Base-by-base conservation (phyloP, 2,329 filamentous ascomycete species). In the Monosporascus sp. region DNA sequence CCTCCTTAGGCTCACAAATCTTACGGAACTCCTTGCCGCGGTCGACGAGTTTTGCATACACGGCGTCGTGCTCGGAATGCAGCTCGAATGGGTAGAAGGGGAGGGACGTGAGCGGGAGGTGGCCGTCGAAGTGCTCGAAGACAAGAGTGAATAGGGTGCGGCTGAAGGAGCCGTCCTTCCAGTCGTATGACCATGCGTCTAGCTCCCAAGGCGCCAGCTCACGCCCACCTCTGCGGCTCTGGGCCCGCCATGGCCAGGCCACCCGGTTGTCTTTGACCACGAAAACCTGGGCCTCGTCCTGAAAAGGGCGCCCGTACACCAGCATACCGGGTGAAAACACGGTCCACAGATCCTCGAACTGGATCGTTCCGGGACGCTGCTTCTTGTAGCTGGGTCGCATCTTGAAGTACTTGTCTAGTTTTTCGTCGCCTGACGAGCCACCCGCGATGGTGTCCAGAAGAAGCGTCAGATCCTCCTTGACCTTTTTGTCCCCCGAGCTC, bases 341-440 rank as follows among this genome's bases (percentile, higher is more conserved):
- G 2, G 54, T 57, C 54, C 50, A 57, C 14, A 57, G 22, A n/a
- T 51, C 43, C 1, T 49, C 49, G 31, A 54, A 57, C 22, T 37
- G n/a, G 8, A 57, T 48, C 7, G 49, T 49, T n/a, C 48, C 18
- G 6, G 25, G 25, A 7, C 2, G 7, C 8, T 51, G 22, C 14
- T 38, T 22, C 20, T 36, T 47, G 31, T 48, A 50, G 22, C 17
- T 47, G 1, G 17, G 27, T 31, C 43, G 17, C 15, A 24, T 50
- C 22, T 50, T 52, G 46, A 57, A 52, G 9, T 57, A 57, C 14
- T 54, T 50, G 37, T 50, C 54, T 7, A 57, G 37, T 39, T 44
- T 57, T 3, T 9, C 27, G 17, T 56, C 54, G 15, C 54, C 54
- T 15, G 51, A 51, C 1, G 48, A 49, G 9, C 41, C 43, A 39